Evolutionary conservation across 495 filamentous ascomycete species (phyloP), one percentile per base, ranked within the genome.

Genomic region (Elaphomyces granulatus): DNA sequence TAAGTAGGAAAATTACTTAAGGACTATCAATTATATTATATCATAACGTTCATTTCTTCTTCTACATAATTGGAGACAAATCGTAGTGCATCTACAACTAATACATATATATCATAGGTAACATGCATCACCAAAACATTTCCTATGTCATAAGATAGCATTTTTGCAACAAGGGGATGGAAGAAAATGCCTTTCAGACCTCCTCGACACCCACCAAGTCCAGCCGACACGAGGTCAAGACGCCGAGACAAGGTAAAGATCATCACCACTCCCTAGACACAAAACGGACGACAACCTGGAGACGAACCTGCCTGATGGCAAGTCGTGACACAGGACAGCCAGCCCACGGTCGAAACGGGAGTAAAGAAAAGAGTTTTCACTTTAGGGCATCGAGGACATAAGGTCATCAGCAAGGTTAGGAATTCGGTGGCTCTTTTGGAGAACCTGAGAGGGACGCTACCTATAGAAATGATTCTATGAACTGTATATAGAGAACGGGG

Each of bases 401-500:
- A 6, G 61, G 65, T 80, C 76, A 80, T 80, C 76, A 72, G 68
- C 75, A 76, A 77, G 77, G 77, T 70, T 78, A 70, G 67, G 72
- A 71, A 74, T 71, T 76, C 71, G 79, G 76, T 76, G 68, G 77
- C 77, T 79, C 64, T 66, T 78, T 72, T 82, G 72, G 74, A 78
- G 67, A 77, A 71, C 75, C 74, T 82, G 74, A 75, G 71, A 68
- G 61, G 71, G 75, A 81, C 77, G 71, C 81, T 66, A 77, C 82
- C 80, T 84, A 79, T 83, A 83, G 74, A 84, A 83, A 80, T 82
- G 80, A 84, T 84, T 81, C 78, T 83, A 77, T 77, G 73, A 77
- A 74, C 70, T 74, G 67, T 56, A 36, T 54, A 6, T 28, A 20
- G 43, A 40, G 31, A 51, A 51, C 51, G n/a, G n/a, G n/a, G n/a